Conservation (phyloP, 495 filamentous ascomycete genomes). For the Penicillium chermesinum region DNA sequence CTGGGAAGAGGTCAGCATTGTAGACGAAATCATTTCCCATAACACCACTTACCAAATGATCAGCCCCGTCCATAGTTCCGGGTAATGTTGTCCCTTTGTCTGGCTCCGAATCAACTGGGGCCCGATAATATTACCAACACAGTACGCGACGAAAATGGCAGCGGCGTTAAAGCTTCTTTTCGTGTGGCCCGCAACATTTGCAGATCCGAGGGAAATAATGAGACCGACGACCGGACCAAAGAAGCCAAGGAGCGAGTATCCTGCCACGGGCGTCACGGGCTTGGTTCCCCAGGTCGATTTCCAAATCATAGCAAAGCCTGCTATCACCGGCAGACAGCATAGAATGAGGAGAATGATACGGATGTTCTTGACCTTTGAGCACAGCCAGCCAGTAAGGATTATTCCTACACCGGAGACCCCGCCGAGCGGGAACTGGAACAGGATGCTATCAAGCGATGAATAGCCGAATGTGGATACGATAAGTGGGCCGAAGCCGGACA, state of each 20-base stretch:
- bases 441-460: not conserved
- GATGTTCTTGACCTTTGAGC: not conserved
- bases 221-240: constrained; percentile 1
- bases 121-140: constrained; percentile 3
- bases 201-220: not conserved
- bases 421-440: constrained; percentile 1
- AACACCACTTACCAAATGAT: constrained; percentile 1
- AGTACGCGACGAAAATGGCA: constrained; percentile 1
- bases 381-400: not conserved
- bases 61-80: constrained; percentile 2
- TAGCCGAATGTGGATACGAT: constrained; percentile 2
- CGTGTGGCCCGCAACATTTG: not conserved
- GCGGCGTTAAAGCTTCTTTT: not conserved
- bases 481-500: not conserved
- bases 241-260: not conserved
- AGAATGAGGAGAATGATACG: not conserved
- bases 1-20: not conserved
- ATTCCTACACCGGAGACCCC: not conserved
- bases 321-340: constrained; percentile 2
- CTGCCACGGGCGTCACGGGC: not conserved
- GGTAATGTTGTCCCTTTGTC: not conserved
- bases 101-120: constrained; percentile 1
- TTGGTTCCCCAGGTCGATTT: constrained; percentile 1
- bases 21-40: not conserved
- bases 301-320: constrained; percentile 3